A percentile compares a stretch with the other conserved stretches of the same genome.
These are phyloP conservation scores for Camellia japonica DNA, from an alignment of 148 eudicot species.

Conservation along the genomic window DNA sequence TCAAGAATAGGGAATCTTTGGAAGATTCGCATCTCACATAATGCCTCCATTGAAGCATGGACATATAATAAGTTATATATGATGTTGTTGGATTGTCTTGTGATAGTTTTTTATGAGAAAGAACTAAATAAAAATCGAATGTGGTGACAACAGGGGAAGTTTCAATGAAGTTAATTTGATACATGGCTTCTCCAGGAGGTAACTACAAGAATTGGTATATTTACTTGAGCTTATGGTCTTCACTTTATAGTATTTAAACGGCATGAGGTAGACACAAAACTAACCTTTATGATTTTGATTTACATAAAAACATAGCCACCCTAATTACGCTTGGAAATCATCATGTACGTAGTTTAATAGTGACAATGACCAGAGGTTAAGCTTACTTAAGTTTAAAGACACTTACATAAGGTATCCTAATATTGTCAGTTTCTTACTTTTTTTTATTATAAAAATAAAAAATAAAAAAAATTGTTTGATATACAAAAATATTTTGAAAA, in stretches of 20 bases:
- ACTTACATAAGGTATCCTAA: not conserved
- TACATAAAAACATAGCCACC: not conserved
- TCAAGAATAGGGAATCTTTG: not conserved
- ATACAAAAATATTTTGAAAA: no score
- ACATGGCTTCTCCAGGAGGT: not conserved
- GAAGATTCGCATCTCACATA: not conserved
- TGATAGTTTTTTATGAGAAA: not conserved
- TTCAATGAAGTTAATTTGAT: not conserved
- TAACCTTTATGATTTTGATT: no score
- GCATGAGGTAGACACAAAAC: not conserved
- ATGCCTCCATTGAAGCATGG: not conserved
- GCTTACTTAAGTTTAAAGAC: not conserved
- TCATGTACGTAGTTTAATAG: not conserved
- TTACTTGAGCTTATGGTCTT: not conserved
- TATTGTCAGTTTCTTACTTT: no score
- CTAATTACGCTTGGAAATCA: not conserved
- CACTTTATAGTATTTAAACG: not conserved
- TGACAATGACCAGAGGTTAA: not conserved
- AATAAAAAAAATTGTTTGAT: no score
- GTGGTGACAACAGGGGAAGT: not conserved
- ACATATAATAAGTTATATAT: not conserved
- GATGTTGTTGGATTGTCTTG: not conserved
- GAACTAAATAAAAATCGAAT: not conserved
- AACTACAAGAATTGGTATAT: not conserved
- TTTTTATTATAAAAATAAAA: no score